phyloP scores from a whole-genome alignment of 139 green algal genomes.

The Pleodorina starrii region DNA sequence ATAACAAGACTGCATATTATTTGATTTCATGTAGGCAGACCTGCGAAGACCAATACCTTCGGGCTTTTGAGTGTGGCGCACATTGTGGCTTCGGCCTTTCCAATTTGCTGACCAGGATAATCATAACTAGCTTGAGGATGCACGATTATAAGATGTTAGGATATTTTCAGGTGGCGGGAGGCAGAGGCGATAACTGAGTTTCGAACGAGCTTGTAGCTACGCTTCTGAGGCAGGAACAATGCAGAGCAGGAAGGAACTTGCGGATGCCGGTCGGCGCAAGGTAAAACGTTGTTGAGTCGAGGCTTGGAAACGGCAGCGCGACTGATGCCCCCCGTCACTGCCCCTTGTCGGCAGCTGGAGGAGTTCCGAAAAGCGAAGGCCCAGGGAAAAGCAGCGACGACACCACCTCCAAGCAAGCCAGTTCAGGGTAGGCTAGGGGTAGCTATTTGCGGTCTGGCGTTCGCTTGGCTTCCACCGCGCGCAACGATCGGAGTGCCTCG shows the following conservation, averaged over 20 bases:
- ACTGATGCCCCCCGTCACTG: background rate
- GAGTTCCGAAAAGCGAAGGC: constrained; percentile 55
- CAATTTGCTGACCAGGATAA: no score
- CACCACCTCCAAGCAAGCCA: background rate
- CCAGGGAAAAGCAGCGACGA: constrained; percentile 21
- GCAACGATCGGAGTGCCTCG: background rate
- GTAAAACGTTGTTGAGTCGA: background rate
- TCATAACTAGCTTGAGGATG: no score
- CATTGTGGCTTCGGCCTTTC: no score
- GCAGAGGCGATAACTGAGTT: no score
- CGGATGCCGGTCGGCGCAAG: constrained; percentile 48
- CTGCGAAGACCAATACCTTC: no score
- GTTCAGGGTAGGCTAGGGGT: background rate
- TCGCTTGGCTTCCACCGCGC: background rate
- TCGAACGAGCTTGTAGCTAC: no score
- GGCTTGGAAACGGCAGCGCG: background rate
- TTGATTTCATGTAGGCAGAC: no score
- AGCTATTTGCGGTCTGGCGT: background rate
- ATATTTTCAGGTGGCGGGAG: no score
- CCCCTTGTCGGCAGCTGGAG: constrained; percentile 40
- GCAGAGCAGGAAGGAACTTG: constrained; percentile 51
- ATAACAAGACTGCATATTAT: no score
- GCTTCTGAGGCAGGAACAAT: background rate
- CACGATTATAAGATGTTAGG: no score
- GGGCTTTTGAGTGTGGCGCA: no score